A percentile compares a stretch with the other conserved stretches of the same genome.
phyloP scores from a whole-genome alignment of 768 basidiomycete species.

The Clathrus columnatus region DNA sequence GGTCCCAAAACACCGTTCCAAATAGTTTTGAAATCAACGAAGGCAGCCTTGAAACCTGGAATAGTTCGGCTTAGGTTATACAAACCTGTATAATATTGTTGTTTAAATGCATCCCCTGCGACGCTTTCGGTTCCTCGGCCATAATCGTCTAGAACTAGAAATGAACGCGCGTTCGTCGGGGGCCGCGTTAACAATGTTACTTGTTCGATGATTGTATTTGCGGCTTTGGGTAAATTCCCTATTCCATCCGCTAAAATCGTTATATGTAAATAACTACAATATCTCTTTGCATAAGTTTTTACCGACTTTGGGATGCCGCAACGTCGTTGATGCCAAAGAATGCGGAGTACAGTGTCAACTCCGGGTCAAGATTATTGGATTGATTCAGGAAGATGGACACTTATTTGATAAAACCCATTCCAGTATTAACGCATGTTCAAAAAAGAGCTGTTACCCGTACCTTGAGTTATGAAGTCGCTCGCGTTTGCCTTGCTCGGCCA shows the following conservation, averaged over 20 bases:
- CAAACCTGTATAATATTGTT: constrained; percentile 36
- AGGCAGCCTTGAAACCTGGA: constrained; percentile 32
- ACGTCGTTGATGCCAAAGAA: constrained; percentile 48
- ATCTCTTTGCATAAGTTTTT: background rate
- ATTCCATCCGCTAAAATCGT: background rate
- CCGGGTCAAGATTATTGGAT: constrained; percentile 35
- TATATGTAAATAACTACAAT: too few species aligned
- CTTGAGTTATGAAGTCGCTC: constrained; percentile 42
- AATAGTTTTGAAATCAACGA: constrained; percentile 39
- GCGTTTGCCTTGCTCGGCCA: constrained; percentile 44
- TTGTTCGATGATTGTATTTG: constrained; percentile 29
- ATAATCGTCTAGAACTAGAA: constrained; percentile 41
- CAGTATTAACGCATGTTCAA: background rate
- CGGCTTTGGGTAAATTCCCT: constrained; percentile 11
- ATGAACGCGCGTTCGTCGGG: constrained; percentile 42
- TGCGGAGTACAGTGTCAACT: constrained; percentile 39
- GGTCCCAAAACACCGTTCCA: constrained; percentile 39
- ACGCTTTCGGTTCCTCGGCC: constrained; percentile 35
- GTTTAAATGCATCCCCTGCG: constrained; percentile 39
- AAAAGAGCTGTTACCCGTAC: constrained; percentile 21
- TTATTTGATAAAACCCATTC: constrained; percentile 14
- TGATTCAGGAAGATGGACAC: constrained; percentile 38
- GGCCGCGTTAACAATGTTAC: constrained; percentile 37
- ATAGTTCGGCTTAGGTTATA: constrained; percentile 13
- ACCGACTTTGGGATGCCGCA: background rate